Base-by-base conservation (phyloP, 306 rosid genomes). In the Ormosia semicastrata region DNA sequence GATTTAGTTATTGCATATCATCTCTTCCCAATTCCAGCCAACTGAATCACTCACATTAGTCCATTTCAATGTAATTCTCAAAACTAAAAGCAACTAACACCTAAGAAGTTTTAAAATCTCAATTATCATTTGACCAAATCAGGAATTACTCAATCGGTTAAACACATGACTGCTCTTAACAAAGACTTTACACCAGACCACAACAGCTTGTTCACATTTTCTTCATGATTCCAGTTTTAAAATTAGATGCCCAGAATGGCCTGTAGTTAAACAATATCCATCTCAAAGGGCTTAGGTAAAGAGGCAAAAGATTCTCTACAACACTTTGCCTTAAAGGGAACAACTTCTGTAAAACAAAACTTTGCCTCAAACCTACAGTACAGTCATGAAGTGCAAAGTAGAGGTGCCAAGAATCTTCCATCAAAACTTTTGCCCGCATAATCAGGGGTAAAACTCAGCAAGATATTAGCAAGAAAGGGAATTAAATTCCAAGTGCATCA, bases 391-490 rank as follows among this genome's bases (percentile, higher is more conserved):
- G 44, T 62, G 64, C 24, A 78, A 39, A 82, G 64, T 70, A 53
- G 67, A 72, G 36, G 24, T 57, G 33, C 49, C 47, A 75, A n/a
- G 54, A 86, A 75, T 33, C 75, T 67, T 66, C 60, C 73, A 72
- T 17, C 69, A 64, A 33, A 56, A 75, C 36, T 53, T 79, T 57
- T 33, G 50, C 57, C 66, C 47, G 37, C 29, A 44, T 8, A 34
- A 81, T 15, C 73, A 86, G 59, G 40, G 65, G 79, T 67, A 67
- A 78, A 77, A 43, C 54, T 66, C 43, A 13, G 49, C 44, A 66
- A 67, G 76, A 84, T 72, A 43, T n/a, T 71, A 67, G 83, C 72
- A 64, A 80, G 50, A 80, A 34, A 44, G 53, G 67, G 18, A 64
- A 41, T 83, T 75, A 39, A 53, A 57, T 66, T 71, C 54, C 76